phyloP scores from a whole-genome alignment of 2,329 filamentous ascomycete species.

The Aspergillus sp. region DNA sequence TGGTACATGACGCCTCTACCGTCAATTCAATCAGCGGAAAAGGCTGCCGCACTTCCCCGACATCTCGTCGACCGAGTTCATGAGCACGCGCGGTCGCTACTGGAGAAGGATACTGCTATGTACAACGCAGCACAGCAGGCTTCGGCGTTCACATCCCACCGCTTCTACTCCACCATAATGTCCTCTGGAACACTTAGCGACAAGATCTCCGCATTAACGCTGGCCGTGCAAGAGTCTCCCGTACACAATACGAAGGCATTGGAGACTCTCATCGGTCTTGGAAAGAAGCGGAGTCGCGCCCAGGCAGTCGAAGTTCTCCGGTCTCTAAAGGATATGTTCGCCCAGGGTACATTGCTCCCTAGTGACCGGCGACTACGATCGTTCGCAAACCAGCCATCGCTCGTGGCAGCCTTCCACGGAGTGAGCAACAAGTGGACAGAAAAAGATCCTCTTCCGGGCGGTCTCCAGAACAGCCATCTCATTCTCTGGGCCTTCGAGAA shows the following conservation, averaged over 20 bases:
- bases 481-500: conserved; percentile 89
- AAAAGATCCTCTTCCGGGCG: conserved; percentile 63
- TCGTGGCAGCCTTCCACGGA: conserved; percentile 63
- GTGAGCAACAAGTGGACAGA: conserved; percentile 56
- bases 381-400: conserved; percentile 70
- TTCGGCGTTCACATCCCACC: conserved; percentile 77
- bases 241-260: conserved; percentile 85
- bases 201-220: conserved; percentile 88
- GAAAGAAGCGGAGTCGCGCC: conserved; percentile 87
- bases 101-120: conserved; percentile 67
- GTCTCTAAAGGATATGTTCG: conserved; percentile 88
- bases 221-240: conserved; percentile 92
- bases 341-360: conserved; percentile 77
- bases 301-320: conserved; percentile 89
- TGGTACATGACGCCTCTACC: conserved; percentile 58
- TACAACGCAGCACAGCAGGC: conserved; percentile 66
- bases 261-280: conserved; percentile 70
- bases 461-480: conserved; percentile 66
- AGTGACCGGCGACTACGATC: conserved; percentile 68
- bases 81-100: conserved; percentile 61
- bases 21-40: conserved; percentile 41
- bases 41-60: conserved; percentile 41
- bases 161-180: conserved; percentile 97
- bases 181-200: conserved; percentile 90
- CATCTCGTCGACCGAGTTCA: conserved; percentile 49